Base-by-base conservation (phyloP, 257 asterid species). In the Echium plantagineum region DNA sequence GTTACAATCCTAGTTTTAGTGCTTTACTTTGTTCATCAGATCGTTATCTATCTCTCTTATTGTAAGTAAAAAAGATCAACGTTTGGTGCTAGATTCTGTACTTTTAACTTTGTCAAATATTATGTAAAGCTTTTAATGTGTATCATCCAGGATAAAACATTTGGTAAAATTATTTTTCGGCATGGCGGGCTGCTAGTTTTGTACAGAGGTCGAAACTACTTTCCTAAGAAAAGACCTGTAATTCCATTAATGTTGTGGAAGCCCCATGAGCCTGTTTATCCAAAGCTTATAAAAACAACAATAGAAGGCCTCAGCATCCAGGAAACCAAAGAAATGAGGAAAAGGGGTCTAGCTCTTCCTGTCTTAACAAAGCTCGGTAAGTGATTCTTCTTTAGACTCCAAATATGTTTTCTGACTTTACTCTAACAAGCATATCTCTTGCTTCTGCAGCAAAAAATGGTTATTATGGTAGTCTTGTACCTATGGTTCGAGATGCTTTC, bases 191-290 rank as follows among this genome's bases (percentile, higher is more conserved):
- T 70, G 59, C 73, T 79, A 48, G 72, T 79, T 24, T 81, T 91
- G 52, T 91, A 85, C 69, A 79, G 98, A 71, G 98, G 96, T 56
- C 68, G 98, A 77, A 49, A 84, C 67, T 91, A 91, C 68, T 66
- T 71, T 64, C 71, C 81, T 12, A 81, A 76, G 75, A 67, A 70
- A 66, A 80, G 81, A 64, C 94, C 94, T 15, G 73, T 72, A 62
- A 70, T 91, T 74, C 98, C 98, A 9, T 59, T 81, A 58, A 91
- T 88, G 97, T 64, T 88, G 63, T 91, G 98, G 98, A 91, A 88
- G 78, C 98, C 98, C 58, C 95, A 78, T 21, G 97, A 86, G 67
- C 98, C 97, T 1, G 90, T 91, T 15, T 91, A 91, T 73, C 98
- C 98, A 10, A 81, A 80, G 76, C 95, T 91, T 60, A 66, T 88